These are phyloP conservation scores for Clitopilus passeckerianus DNA, from an alignment of 768 basidiomycete genomes.

Conservation along the genomic window DNA sequence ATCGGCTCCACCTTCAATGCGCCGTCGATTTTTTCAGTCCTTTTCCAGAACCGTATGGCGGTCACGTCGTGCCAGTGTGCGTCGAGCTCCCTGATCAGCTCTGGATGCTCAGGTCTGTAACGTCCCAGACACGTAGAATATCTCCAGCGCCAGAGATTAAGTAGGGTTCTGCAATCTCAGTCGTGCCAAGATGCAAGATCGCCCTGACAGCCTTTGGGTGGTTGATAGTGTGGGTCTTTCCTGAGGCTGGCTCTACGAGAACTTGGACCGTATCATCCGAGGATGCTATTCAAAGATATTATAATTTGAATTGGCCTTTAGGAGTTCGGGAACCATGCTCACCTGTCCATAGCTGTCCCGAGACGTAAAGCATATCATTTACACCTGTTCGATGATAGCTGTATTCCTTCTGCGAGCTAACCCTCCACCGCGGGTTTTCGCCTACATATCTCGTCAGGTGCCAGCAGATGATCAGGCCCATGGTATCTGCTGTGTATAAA, in stretches of 20 bases:
- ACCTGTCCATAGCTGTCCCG: slow-evolving; percentile 92
- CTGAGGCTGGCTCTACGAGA: slow-evolving; percentile 31
- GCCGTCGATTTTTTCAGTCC: slow-evolving; percentile 34
- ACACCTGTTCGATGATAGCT: slow-evolving; percentile 79
- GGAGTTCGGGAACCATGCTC: neutral
- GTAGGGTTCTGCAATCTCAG: slow-evolving; percentile 66
- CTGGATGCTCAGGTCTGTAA: slow-evolving; percentile 65
- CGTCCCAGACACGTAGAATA: slow-evolving; percentile 73
- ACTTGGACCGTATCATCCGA: slow-evolving; percentile 82
- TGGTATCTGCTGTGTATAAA: slow-evolving; percentile 85
- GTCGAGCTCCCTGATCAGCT: slow-evolving; percentile 69
- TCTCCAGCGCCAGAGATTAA: slow-evolving; percentile 84
- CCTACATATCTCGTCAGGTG: slow-evolving; percentile 42
- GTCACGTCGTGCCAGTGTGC: slow-evolving; percentile 91
- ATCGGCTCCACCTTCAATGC: slow-evolving; percentile 61
- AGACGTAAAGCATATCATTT: slow-evolving; percentile 62
- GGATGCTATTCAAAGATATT: slow-evolving; percentile 54
- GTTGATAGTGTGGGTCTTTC: slow-evolving; percentile 38
- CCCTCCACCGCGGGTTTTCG: slow-evolving; percentile 41
- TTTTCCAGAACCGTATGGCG: slow-evolving; percentile 67
- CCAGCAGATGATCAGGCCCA: slow-evolving; percentile 89
- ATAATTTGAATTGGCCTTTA: too few relatives aligned
- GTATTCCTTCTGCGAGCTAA: slow-evolving; percentile 49
- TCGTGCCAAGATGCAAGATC: slow-evolving; percentile 63
- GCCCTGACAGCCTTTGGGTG: slow-evolving; percentile 68